Conservation (phyloP, 305 asterid species). For the Solanum aculeatissimum region DNA sequence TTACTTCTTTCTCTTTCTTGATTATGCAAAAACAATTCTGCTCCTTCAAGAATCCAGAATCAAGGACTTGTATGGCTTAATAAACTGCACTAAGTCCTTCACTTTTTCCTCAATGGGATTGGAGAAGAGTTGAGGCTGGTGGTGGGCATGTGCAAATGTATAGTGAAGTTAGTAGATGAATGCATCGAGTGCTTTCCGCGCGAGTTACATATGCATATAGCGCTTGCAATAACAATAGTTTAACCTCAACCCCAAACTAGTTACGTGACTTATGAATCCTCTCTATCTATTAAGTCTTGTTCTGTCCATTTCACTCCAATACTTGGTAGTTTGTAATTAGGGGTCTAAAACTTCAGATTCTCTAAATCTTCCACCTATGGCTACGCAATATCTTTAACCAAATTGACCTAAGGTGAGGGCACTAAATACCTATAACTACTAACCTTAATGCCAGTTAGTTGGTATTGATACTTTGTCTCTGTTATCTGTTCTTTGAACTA, state of each 20-base stretch:
- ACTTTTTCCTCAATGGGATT: background rate
- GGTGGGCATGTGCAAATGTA: background rate
- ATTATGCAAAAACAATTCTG: background rate
- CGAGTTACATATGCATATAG: background rate
- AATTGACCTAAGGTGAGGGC: background rate
- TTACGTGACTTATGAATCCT: background rate
- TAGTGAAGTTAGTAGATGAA: background rate
- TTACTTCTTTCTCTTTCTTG: background rate
- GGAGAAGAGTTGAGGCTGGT: background rate
- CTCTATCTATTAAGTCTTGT: background rate
- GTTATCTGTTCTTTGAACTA: background rate
- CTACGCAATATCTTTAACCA: background rate
- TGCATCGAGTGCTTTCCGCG: background rate
- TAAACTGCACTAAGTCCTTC: background rate
- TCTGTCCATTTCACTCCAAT: background rate
- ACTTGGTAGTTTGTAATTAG: background rate
- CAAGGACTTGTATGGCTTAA: background rate
- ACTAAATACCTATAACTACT: background rate
- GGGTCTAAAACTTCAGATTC: background rate
- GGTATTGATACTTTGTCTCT: background rate
- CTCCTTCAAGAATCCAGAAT: background rate
- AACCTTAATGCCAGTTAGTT: background rate
- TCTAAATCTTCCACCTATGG: background rate
- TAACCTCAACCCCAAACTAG: background rate
- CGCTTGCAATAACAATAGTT: background rate